These are phyloP conservation scores for Adansonia grandidieri DNA, from an alignment of 441 rosid species.

Conservation along the genomic window DNA sequence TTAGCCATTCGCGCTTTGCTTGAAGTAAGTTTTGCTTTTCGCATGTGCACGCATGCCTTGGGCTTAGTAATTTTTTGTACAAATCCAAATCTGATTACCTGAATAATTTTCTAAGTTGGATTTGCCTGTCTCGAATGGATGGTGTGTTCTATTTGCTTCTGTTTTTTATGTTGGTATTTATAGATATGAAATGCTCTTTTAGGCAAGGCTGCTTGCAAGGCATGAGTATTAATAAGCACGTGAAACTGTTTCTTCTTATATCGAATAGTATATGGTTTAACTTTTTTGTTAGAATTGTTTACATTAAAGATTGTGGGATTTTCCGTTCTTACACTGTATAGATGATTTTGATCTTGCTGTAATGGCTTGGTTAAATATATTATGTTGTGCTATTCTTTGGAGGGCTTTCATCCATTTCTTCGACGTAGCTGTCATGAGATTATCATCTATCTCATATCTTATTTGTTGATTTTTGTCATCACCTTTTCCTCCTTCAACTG, in stretches of 20 bases:
- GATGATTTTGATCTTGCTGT: not conserved
- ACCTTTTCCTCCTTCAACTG: not conserved
- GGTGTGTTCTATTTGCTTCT: not conserved
- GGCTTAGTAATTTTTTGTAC: not conserved
- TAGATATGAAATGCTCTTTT: not conserved
- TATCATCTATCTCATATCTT: not conserved
- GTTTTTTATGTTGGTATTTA: too few species aligned
- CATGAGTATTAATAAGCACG: not conserved
- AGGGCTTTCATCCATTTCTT: not conserved
- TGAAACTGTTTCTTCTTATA: not conserved
- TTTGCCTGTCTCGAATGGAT: not conserved
- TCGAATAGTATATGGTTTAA: not conserved
- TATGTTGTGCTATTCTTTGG: not conserved
- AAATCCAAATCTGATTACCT: not conserved
- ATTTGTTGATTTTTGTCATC: not conserved
- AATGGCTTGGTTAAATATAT: not conserved
- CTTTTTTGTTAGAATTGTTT: not conserved
- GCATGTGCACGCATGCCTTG: not conserved
- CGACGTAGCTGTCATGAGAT: not conserved
- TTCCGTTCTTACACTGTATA: not conserved
- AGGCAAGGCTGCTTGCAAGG: not conserved
- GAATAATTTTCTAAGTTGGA: not conserved
- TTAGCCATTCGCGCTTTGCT: constrained; percentile 84
- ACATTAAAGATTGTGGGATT: not conserved
- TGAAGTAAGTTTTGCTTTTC: constrained; percentile 54